A percentile compares a stretch with the other conserved stretches of the same genome.
Conservation (phyloP, 73 alveolate genomes). For the Blepharisma japonicum region DNA sequence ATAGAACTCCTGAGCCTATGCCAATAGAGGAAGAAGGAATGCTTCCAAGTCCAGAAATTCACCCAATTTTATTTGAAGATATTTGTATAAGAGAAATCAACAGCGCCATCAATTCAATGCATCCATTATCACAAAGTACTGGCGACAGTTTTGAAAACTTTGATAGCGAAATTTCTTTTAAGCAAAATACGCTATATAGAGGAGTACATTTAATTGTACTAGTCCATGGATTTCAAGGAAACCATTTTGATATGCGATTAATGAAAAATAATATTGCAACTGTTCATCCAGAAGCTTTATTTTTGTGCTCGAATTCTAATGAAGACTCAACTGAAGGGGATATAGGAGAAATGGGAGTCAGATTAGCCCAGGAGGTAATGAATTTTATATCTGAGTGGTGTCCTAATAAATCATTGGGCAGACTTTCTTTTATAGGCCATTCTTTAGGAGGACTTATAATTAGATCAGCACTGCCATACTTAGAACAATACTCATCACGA, state of each 20-base stretch:
- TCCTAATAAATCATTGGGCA: slow-evolving; percentile 43
- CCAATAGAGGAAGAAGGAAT: slow-evolving; percentile 38
- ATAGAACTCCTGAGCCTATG: not conserved
- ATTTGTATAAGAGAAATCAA: slow-evolving; percentile 39
- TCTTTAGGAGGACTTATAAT: slow-evolving; percentile 93
- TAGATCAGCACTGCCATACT: slow-evolving; percentile 89
- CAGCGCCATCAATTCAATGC: not conserved
- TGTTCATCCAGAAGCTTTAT: slow-evolving; percentile 94
- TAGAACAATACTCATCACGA: slow-evolving; percentile 85
- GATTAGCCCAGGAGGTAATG: slow-evolving; percentile 84
- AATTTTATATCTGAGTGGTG: slow-evolving; percentile 55
- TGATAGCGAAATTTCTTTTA: slow-evolving; percentile 29
- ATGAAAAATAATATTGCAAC: slow-evolving; percentile 92
- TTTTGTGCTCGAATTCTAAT: slow-evolving; percentile 85
- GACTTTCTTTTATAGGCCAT: slow-evolving; percentile 65
- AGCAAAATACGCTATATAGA: slow-evolving; percentile 38
- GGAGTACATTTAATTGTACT: slow-evolving; percentile 90
- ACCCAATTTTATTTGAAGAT: slow-evolving; percentile 69
- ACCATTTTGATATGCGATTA: slow-evolving; percentile 95
- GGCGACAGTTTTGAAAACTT: slow-evolving; percentile 38
- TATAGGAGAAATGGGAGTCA: slow-evolving; percentile 96
- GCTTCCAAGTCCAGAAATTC: slow-evolving; percentile 34
- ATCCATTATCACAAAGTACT: slow-evolving; percentile 25
- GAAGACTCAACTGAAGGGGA: slow-evolving; percentile 96
- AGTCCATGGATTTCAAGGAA: slow-evolving; percentile 99